Conservation (phyloP, 257 asterid genomes). For the Misopates orontium region DNA sequence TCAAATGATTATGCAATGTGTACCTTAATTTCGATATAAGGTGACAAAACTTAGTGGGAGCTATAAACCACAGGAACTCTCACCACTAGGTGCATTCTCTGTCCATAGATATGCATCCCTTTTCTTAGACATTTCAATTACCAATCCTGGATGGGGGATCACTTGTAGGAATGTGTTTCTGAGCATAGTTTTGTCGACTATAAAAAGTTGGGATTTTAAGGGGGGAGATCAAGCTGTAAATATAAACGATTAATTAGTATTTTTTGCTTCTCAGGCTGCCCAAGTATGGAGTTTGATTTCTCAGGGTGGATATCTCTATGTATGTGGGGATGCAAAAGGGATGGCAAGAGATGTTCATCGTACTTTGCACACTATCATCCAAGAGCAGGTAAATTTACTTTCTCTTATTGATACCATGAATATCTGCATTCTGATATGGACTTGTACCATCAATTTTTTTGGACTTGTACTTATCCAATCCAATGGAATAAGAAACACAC, state of each 20-base stretch:
- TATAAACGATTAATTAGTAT: neutral
- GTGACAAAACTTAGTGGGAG: neutral
- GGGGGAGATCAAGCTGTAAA: constrained; percentile 9
- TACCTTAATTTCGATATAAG: neutral
- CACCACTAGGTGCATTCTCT: constrained; percentile 2
- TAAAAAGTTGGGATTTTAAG: neutral
- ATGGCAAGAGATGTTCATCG: constrained; percentile 86
- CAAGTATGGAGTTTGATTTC: constrained; percentile 64
- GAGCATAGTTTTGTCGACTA: too few species aligned
- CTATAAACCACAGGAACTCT: neutral
- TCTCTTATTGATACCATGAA: too few species aligned
- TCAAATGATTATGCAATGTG: neutral
- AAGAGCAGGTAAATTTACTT: constrained; percentile 50
- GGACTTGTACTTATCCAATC: too few species aligned
- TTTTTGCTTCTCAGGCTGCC: constrained; percentile 49
- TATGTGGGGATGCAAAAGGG: constrained; percentile 86
- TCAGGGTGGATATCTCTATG: constrained; percentile 64
- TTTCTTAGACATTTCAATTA: too few species aligned
- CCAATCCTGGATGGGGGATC: too few species aligned
- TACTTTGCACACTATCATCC: constrained; percentile 62
- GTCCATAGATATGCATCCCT: neutral
- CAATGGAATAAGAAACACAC: too few species aligned
- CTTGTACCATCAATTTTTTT: too few species aligned
- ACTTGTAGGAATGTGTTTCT: too few species aligned
- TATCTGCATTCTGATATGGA: too few species aligned